These are phyloP conservation scores for Aspergillus hiratsukae DNA, from an alignment of 2,329 filamentous ascomycete genomes.

Conservation along the genomic window DNA sequence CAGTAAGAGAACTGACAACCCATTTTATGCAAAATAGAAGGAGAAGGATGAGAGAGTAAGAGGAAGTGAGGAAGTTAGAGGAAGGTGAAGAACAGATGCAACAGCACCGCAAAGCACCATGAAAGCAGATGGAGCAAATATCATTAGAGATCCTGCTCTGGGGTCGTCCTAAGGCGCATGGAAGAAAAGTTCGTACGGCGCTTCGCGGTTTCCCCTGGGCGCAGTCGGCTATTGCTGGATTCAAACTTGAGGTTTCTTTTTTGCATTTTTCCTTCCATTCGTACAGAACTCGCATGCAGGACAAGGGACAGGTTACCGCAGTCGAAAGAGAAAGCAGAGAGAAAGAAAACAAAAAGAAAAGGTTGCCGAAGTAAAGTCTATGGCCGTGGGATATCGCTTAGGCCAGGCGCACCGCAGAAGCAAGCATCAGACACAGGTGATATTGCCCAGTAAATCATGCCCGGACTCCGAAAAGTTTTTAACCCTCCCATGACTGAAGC, in stretches of 20 bases:
- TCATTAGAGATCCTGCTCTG: background rate
- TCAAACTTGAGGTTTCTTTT: background rate
- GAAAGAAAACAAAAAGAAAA: slow-evolving; percentile 12
- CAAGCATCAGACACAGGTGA: slow-evolving; percentile 25
- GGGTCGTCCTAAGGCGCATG: background rate
- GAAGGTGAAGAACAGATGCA: background rate
- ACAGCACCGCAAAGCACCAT: background rate
- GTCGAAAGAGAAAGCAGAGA: slow-evolving; percentile 10
- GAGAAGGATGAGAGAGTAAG: slow-evolving; percentile 5
- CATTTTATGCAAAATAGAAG: slow-evolving; percentile 18
- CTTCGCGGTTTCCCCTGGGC: slow-evolving; percentile 17
- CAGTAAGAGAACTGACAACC: slow-evolving; percentile 7
- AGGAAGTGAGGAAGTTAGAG: background rate
- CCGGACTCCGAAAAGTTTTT: slow-evolving; percentile 34
- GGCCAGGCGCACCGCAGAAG: slow-evolving; percentile 25
- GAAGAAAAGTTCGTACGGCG: background rate
- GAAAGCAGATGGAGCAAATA: background rate
- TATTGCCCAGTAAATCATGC: slow-evolving; percentile 31
- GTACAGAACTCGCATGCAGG: slow-evolving; percentile 22
- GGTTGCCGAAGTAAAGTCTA: slow-evolving; percentile 26
- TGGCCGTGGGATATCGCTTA: slow-evolving; percentile 28
- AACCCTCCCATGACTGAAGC: slow-evolving; percentile 26
- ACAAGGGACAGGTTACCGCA: slow-evolving; percentile 17
- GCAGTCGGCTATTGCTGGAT: background rate
- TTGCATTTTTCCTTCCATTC: slow-evolving; percentile 18